Evolutionary conservation across 2,329 filamentous ascomycete genomes (phyloP).

Genomic region (Colletotrichum kahawae): DNA sequence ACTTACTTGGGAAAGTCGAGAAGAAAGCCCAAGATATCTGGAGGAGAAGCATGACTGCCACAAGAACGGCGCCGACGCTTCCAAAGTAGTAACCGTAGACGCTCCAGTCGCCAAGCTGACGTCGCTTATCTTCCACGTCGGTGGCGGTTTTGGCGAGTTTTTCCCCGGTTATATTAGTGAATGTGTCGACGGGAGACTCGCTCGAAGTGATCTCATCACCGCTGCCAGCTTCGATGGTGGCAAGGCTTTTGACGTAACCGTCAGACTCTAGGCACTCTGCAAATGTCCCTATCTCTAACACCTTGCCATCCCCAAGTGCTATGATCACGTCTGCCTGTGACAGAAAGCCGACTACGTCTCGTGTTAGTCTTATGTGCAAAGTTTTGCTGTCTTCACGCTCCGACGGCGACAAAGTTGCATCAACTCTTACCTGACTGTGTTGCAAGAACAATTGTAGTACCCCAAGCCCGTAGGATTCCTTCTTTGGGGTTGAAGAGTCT

Average conservation of each 20-base stretch:
- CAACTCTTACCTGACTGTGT: constrained; percentile 34
- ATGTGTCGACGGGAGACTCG: background rate
- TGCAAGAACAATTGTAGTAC: constrained; percentile 40
- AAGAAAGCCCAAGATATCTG: constrained; percentile 25
- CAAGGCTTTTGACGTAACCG: constrained; percentile 36
- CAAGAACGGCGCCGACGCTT: constrained; percentile 12
- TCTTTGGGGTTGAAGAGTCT: constrained; percentile 28
- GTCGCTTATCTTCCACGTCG: constrained; percentile 2
- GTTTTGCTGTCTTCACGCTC: background rate
- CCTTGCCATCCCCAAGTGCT: constrained; percentile 33
- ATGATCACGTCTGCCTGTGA: constrained; percentile 41
- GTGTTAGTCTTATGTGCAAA: background rate
- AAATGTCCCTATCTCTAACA: constrained; percentile 39
- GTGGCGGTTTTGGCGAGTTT: background rate
- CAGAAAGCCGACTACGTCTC: constrained; percentile 21
- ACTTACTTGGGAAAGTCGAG: constrained; percentile 24
- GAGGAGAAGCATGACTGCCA: constrained; percentile 22
- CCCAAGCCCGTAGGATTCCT: constrained; percentile 31
- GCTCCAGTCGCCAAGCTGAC: constrained; percentile 31
- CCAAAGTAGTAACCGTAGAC: constrained; percentile 33
- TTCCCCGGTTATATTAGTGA: background rate
- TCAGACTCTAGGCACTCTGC: constrained; percentile 33
- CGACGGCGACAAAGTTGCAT: background rate
- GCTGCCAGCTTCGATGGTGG: background rate
- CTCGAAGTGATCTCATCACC: too few relatives aligned